These are phyloP conservation scores for Neonectria punicea DNA, from an alignment of 2,329 filamentous ascomycete species.

Conservation along the genomic window DNA sequence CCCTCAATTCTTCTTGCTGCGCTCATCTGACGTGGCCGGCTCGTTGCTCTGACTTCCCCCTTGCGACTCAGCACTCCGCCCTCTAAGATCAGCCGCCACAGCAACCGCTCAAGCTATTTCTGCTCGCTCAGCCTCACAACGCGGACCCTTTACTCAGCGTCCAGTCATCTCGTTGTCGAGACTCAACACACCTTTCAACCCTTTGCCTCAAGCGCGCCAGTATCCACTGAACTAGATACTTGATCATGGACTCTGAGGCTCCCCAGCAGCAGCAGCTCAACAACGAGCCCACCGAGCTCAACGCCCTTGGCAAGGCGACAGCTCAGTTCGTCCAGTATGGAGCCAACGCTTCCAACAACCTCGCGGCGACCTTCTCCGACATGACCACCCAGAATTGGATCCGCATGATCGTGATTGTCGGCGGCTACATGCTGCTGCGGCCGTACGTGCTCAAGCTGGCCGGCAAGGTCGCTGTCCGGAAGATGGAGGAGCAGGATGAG, in stretches of 20 bases:
- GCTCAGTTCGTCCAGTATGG: slow-evolving; percentile 50
- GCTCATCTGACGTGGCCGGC: not conserved
- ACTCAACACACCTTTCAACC: not conserved
- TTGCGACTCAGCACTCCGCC: slow-evolving; percentile 9
- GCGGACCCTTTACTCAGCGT: slow-evolving; percentile 5
- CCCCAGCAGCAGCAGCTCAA: slow-evolving; percentile 42
- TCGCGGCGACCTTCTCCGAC: slow-evolving; percentile 58
- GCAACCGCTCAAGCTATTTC: not conserved
- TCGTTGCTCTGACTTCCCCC: not conserved
- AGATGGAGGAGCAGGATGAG: slow-evolving; percentile 68
- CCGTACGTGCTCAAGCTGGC: slow-evolving; percentile 78
- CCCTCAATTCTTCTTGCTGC: not conserved
- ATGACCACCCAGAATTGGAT: slow-evolving; percentile 68
- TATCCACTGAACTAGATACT: not conserved
- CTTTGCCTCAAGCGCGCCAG: not conserved
- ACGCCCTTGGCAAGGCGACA: slow-evolving; percentile 47
- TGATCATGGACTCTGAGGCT: slow-evolving; percentile 38
- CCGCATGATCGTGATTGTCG: slow-evolving; percentile 76
- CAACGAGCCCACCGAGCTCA: slow-evolving; percentile 45
- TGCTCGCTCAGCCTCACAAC: slow-evolving; percentile 16
- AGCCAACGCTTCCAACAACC: slow-evolving; percentile 58
- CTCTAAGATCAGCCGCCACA: slow-evolving; percentile 6
- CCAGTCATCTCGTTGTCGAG: not conserved
- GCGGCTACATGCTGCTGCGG: slow-evolving; percentile 78
- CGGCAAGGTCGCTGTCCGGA: slow-evolving; percentile 69